Percentiles rank a stretch among this genome's conserved stretches.
These are phyloP conservation scores for Backusella australiensis DNA, from an alignment of 192 early-diverging fungal genomes.

Conservation along the genomic window DNA sequence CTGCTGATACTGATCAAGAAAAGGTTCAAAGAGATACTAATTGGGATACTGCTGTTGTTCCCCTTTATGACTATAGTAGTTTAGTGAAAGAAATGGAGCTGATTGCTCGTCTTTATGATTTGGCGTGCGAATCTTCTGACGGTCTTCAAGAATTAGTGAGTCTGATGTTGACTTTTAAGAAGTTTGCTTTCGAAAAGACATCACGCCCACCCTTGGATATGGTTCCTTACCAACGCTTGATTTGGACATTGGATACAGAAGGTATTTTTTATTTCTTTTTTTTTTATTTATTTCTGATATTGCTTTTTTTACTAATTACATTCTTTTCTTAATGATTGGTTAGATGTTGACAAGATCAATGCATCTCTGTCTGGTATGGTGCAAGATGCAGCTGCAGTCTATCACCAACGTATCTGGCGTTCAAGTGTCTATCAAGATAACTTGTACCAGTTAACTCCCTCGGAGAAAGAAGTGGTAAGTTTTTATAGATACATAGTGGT, in stretches of 20 bases:
- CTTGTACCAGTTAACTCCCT: conserved; percentile 10
- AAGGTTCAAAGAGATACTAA: neutral
- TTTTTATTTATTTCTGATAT: neutral
- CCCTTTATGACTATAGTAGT: conserved; percentile 45
- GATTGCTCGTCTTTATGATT: conserved; percentile 37
- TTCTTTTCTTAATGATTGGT: conserved; percentile 12
- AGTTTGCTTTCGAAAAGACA: conserved; percentile 45
- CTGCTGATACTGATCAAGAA: neutral
- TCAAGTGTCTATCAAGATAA: conserved; percentile 39
- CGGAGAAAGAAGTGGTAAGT: conserved; percentile 15
- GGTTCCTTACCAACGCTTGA: conserved; percentile 62
- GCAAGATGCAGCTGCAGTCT: conserved; percentile 50
- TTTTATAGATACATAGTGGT: neutral
- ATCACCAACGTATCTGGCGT: conserved; percentile 54
- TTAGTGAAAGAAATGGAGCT: conserved; percentile 50
- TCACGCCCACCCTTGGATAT: conserved; percentile 58
- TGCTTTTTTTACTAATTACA: neutral
- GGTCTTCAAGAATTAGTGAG: conserved; percentile 21
- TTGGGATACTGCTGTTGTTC: conserved; percentile 22
- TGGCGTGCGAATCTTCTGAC: neutral
- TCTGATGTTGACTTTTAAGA: conserved; percentile 36
- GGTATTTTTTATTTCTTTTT: neutral
- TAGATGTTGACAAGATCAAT: conserved; percentile 32
- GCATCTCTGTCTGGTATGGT: conserved; percentile 41
- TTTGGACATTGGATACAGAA: conserved; percentile 51